Conservation (phyloP, 1,284 basidiomycete species). For the Sanghuangporus sanghuang region DNA sequence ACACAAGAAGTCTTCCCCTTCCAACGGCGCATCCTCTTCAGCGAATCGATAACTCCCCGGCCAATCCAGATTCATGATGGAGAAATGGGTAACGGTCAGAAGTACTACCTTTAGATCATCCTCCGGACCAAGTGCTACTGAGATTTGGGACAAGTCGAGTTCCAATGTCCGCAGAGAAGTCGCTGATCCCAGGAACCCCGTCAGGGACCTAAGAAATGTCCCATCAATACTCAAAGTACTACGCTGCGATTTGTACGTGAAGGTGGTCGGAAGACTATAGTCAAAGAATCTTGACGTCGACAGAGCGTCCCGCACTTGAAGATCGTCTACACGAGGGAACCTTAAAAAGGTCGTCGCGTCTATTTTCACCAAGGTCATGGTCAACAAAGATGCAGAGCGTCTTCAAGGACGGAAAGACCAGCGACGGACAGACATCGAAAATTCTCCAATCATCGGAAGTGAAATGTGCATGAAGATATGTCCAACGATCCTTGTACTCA, state of each 20-base stretch:
- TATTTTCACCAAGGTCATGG: background rate
- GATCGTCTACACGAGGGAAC: background rate
- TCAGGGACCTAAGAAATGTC: background rate
- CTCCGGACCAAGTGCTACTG: background rate
- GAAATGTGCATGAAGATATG: background rate
- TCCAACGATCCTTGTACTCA: background rate
- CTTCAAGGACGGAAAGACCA: background rate
- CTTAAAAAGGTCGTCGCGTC: background rate
- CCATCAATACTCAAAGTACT: background rate
- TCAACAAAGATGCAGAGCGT: background rate
- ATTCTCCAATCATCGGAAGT: background rate
- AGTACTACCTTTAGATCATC: background rate
- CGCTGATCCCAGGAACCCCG: background rate
- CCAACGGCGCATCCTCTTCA: too few relatives aligned
- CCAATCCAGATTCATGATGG: background rate
- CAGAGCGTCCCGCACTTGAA: background rate
- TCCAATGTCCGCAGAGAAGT: background rate
- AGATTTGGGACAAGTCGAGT: background rate
- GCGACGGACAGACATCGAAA: too few relatives aligned
- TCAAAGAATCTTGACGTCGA: background rate
- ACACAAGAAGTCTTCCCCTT: too few relatives aligned
- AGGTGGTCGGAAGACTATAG: background rate
- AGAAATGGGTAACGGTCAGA: background rate
- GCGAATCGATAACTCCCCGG: too few relatives aligned
- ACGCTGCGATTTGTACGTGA: background rate